Base-by-base conservation (phyloP, 2,329 filamentous ascomycete genomes). In the Fusarium cicatricum region DNA sequence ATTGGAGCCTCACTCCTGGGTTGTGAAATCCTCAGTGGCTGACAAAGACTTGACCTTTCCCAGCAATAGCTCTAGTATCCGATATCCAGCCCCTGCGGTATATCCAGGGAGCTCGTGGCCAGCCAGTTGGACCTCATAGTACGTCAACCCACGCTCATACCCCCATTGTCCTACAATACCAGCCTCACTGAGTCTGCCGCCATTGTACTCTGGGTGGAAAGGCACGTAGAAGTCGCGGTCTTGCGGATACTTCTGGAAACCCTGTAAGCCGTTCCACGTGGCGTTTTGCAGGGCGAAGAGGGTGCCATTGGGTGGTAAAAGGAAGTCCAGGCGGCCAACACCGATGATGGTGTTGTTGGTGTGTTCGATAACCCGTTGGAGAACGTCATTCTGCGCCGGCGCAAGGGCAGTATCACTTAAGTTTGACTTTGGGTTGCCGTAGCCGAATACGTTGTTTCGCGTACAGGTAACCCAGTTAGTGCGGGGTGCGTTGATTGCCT, bases 241-340 rank as follows among this genome's bases (percentile, higher is more conserved):
- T 12, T 72, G 66, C 0, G 67, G 67, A 7, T 70, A 70, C 14
- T 62, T 70, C 61, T 86, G 82, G 78, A 93, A 93, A 0, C 90
- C 90, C 46, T 89, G 85, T 23, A 78, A 71, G 4, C 89, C 90
- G 55, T 85, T 83, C 86, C 87, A 93, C 0, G 89, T 92, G 82
- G 92, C 90, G 75, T 93, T 93, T 69, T 93, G 90, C 43, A 92
- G 86, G 0, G 83, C 82, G 7, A 91, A 77, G 2, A 93, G 79
- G 0, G 89, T 90, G 15, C 90, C 90, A 71, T 91, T 90, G 68
- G 81, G 79, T 11, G 89, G 78, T 2, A 91, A 80, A 59, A 90
- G 80, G 69, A 82, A 90, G 72, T 92, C 90, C 2, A 72, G 58
- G 11, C 63, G 60, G 2, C 70, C 70, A 4, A 60, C 60, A 0